Percentiles rank a stretch among this genome's conserved stretches.
These are phyloP conservation scores for Nannochloris sp. DNA, from an alignment of 139 green algal species.

Conservation along the genomic window DNA sequence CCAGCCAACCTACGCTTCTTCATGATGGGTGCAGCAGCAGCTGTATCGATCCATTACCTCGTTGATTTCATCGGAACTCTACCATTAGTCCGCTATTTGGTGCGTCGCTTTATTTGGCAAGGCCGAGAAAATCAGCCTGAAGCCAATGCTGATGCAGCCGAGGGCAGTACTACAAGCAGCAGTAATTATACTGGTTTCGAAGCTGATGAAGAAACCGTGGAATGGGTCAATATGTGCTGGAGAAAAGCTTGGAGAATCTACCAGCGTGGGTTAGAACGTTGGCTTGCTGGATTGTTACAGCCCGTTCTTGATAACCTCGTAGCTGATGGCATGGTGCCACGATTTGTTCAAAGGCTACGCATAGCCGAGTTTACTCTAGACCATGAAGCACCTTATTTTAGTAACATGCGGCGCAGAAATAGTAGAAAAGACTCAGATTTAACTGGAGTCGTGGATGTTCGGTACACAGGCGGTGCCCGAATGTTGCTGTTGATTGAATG, in stretches of 20 bases:
- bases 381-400: slow-evolving; percentile 87
- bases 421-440: slow-evolving; percentile 79
- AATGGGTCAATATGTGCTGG: slow-evolving; percentile 97
- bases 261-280: slow-evolving; percentile 84
- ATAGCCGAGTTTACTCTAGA: slow-evolving; percentile 91
- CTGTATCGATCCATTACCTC: slow-evolving; percentile 23
- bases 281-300: slow-evolving; percentile 89
- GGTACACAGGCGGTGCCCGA: slow-evolving; percentile 87
- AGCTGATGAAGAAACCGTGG: slow-evolving; percentile 71
- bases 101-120: slow-evolving; percentile 40
- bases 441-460: slow-evolving; percentile 72
- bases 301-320: slow-evolving; percentile 85
- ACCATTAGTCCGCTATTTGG: slow-evolving; percentile 27
- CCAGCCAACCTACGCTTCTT: slow-evolving; percentile 14
- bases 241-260: slow-evolving; percentile 94
- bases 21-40: slow-evolving; percentile 19
- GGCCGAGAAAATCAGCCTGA: not conserved
- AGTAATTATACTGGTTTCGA: slow-evolving; percentile 15
- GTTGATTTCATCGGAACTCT: slow-evolving; percentile 30
- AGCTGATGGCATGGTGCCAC: slow-evolving; percentile 36
- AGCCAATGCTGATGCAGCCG: not conserved
- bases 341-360: slow-evolving; percentile 63
- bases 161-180: not conserved
- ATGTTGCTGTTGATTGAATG: slow-evolving; percentile 86
- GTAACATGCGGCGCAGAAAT: slow-evolving; percentile 80